Evolutionary conservation across 2,329 filamentous ascomycete species (phyloP).

Genomic region (Pleomassaria siparia): DNA sequence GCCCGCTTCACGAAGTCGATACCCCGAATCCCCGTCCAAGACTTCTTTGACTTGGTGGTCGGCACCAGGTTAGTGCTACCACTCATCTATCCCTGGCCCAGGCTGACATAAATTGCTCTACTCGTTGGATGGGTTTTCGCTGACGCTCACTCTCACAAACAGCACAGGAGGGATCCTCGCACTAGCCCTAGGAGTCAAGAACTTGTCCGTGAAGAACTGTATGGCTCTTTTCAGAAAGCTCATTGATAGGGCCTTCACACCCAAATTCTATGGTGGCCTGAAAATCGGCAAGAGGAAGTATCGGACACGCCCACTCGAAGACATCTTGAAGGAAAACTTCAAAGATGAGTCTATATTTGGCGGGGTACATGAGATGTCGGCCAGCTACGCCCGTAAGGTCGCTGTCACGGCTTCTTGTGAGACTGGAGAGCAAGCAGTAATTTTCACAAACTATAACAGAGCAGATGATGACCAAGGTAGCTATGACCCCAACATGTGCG

Average conservation of each 20-base stretch:
- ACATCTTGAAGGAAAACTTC: conserved; percentile 34
- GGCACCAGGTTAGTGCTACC: conserved; percentile 19
- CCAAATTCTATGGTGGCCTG: conserved; percentile 22
- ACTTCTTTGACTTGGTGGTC: conserved; percentile 53
- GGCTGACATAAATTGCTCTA: too few relatives aligned
- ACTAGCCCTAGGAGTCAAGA: conserved; percentile 44
- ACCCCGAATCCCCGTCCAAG: conserved; percentile 46
- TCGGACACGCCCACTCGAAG: conserved; percentile 41
- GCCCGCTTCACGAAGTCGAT: background rate
- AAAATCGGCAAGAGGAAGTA: conserved; percentile 27
- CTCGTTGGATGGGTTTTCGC: background rate
- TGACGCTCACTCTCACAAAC: background rate
- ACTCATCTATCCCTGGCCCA: background rate
- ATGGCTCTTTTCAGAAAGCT: conserved; percentile 43
- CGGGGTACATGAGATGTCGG: conserved; percentile 18
- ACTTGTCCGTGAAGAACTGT: conserved; percentile 44
- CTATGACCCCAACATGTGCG: background rate
- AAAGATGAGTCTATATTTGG: conserved; percentile 37
- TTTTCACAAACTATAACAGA: conserved; percentile 52
- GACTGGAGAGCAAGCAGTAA: conserved; percentile 42
- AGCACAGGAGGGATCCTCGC: conserved; percentile 51
- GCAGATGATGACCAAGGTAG: conserved; percentile 33
- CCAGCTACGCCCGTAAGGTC: conserved; percentile 31
- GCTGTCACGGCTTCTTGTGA: conserved; percentile 43
- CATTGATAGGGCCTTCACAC: conserved; percentile 47